Percentiles rank a stretch among this genome's conserved stretches.
These are phyloP conservation scores for Rhodotorula glutinis DNA, from an alignment of 1,284 basidiomycete genomes.

Conservation along the genomic window DNA sequence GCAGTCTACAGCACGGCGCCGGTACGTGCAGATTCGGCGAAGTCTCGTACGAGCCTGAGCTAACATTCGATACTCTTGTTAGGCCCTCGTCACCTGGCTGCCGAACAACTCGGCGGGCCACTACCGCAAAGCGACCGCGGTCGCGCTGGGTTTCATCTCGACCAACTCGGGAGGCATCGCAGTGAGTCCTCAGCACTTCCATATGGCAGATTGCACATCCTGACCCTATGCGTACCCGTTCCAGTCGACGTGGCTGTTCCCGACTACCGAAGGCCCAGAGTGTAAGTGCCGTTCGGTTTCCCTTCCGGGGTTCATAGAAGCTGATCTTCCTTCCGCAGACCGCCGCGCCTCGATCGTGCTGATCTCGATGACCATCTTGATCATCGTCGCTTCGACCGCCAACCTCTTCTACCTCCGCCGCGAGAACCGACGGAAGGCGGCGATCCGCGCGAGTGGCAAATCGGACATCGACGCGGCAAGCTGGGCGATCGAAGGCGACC, in stretches of 20 bases:
- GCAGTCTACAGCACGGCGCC: conserved; percentile 46
- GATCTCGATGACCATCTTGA: conserved; percentile 47
- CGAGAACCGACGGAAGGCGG: conserved; percentile 34
- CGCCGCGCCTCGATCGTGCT: neutral
- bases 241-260: conserved; percentile 56
- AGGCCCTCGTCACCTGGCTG: conserved; percentile 54
- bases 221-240: neutral
- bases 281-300: conserved; percentile 45
- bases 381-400: conserved; percentile 28
- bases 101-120: conserved; percentile 60
- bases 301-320: neutral
- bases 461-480: neutral
- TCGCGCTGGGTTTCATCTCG: conserved; percentile 58
- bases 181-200: neutral
- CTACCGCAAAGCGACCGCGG: conserved; percentile 57
- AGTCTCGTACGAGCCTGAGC: too few species aligned
- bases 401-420: conserved; percentile 37
- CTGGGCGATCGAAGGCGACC: conserved; percentile 8
- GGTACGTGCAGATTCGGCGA: conserved; percentile 38
- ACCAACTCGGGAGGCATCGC: conserved; percentile 61
- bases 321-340: neutral
- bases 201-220: neutral
- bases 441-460: neutral
- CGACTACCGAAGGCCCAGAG: conserved; percentile 52
- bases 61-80: conserved; percentile 40